Conservation (phyloP, 2,329 filamentous ascomycete genomes). For the Rutstroemia sp. region DNA sequence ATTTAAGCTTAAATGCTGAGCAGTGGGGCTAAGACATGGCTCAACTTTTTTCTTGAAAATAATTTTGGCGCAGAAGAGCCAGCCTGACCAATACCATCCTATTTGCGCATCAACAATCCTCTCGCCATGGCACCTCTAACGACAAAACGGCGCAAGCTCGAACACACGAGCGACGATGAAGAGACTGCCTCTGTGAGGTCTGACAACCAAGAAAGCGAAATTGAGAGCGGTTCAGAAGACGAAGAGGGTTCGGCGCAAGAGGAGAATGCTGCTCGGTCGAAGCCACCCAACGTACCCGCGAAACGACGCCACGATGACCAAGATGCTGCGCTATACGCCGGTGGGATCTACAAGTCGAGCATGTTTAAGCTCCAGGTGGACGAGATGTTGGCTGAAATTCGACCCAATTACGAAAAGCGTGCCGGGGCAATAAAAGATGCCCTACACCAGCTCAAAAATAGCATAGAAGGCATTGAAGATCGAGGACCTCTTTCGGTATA, state of each 20-base stretch:
- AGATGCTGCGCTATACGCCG: constrained; percentile 34
- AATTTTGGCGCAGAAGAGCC: background rate
- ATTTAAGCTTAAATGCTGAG: constrained; percentile 11
- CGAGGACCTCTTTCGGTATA: constrained; percentile 38
- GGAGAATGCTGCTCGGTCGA: constrained; percentile 13
- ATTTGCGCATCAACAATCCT: background rate
- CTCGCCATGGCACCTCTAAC: constrained; percentile 19
- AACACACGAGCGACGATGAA: constrained; percentile 14
- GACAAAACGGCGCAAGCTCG: constrained; percentile 30
- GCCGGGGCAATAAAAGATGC: constrained; percentile 44
- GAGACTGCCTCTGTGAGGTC: background rate
- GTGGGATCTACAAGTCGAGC: constrained; percentile 51
- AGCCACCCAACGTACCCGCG: constrained; percentile 6
- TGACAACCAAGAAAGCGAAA: constrained; percentile 5
- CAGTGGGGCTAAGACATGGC: background rate
- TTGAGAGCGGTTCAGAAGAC: constrained; percentile 2
- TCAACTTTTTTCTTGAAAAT: constrained; percentile 6
- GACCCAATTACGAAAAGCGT: constrained; percentile 50
- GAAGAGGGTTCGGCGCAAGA: constrained; percentile 14
- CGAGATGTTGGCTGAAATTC: constrained; percentile 50
- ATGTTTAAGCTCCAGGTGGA: constrained; percentile 62
- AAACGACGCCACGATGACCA: constrained; percentile 19
- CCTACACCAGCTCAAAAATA: constrained; percentile 45
- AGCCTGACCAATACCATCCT: no score
- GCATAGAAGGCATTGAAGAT: constrained; percentile 49